phyloP scores from a whole-genome alignment of 2,329 filamentous ascomycete genomes.

The Sporothrix inflata region DNA sequence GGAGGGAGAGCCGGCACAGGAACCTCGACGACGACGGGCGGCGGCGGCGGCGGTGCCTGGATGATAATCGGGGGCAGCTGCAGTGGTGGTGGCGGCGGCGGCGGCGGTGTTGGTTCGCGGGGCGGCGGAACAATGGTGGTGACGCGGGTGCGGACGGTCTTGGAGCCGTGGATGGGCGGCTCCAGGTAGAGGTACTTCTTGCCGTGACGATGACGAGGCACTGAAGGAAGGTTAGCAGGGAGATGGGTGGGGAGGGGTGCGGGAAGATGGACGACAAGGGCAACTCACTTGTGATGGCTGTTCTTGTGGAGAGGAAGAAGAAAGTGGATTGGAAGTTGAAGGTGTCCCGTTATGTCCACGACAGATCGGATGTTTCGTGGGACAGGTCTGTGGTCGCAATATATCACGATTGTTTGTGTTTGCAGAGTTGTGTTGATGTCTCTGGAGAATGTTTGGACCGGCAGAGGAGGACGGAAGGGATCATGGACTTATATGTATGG shows the following conservation, averaged over 20 bases:
- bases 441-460: background rate
- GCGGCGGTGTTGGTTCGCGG: slow-evolving; percentile 33
- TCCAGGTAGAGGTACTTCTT: slow-evolving; percentile 50
- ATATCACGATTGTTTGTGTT: background rate
- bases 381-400: background rate
- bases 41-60: slow-evolving; percentile 21
- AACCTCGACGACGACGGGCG: background rate
- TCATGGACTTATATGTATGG: slow-evolving; percentile 12
- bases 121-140: slow-evolving; percentile 46
- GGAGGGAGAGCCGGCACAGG: slow-evolving; percentile 18
- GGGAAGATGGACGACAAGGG: background rate
- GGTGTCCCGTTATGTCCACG: background rate
- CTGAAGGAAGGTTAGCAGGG: slow-evolving; percentile 18
- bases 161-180: slow-evolving; percentile 44
- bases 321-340: background rate
- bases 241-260: background rate
- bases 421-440: background rate
- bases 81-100: slow-evolving; percentile 35
- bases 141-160: slow-evolving; percentile 43
- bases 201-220: slow-evolving; percentile 33
- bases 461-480: background rate
- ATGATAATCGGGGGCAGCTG: slow-evolving; percentile 33
- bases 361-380: background rate
- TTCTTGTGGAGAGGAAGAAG: background rate
- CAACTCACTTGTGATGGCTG: background rate